Evolutionary conservation across 345 rosid species (phyloP), one percentile per base, ranked within the genome.

Genomic region (Rhodamnia argentea): DNA sequence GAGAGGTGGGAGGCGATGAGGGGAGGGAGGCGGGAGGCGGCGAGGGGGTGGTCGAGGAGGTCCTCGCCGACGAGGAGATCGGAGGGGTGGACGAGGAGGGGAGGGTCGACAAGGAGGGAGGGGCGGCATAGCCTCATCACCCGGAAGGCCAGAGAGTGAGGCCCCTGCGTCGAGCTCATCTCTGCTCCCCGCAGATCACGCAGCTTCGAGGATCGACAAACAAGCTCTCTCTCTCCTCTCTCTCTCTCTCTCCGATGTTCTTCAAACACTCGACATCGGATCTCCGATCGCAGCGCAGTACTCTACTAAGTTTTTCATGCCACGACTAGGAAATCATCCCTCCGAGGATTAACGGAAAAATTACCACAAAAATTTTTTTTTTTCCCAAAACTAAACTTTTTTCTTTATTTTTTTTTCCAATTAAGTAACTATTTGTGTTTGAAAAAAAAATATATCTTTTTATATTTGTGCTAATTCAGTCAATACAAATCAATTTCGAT

Each of bases 101-200:
- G 98, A 60, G 97, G 93, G 22, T 94, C 98, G 59, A 94, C 98
- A 90, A 94, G 96, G 91, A 95, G 90, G 1, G 99, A 94, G 0
- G 99, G 99, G 86, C 92, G 92, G 93, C 99, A 97, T 11, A 96
- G 92, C 86, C 99, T 90, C 99, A 97, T 95, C 89, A 97, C 99
- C 87, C 99, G 89, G 89, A 95, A 97, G 85, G 99, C 99, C 53
- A 97, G 94, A 29, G 98, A 96, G 93, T 96, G 99, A 44, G 97
- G 91, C 53, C 96, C 98, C 76, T 91, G 92, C 5, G 92, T 84
- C 50, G 94, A 14, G 92, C 91, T 94, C 97, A 93, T 94, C 84
- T 93, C 75, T 86, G 15, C 42, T 42, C 44, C 44, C 58, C n/a
- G 58, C 58, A 55, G 58, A 20, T 62, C 75, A 37, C 40, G 42